A percentile compares a stretch with the other conserved stretches of the same genome.
These are phyloP conservation scores for Barnettozyma populi DNA, from an alignment of 805 yeast species.

Conservation along the genomic window DNA sequence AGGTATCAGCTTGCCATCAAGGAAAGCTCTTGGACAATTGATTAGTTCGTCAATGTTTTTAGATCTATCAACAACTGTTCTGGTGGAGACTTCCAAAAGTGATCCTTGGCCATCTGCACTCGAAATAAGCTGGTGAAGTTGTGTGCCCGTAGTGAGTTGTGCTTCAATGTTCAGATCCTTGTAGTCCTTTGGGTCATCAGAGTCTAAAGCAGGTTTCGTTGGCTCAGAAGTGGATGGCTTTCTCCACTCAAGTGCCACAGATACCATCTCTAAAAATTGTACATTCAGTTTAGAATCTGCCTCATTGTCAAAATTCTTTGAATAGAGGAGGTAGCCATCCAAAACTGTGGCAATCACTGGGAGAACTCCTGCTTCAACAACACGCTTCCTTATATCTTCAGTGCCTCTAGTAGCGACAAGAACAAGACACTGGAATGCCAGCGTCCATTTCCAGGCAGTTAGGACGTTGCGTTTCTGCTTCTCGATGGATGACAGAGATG, in stretches of 20 bases:
- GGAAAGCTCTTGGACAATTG: constrained; percentile 46
- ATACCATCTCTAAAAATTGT: constrained; percentile 15
- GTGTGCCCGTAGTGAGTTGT: not conserved
- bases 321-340: constrained; percentile 65
- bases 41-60: constrained; percentile 24
- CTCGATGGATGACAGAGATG: constrained; percentile 13
- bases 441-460: constrained; percentile 96
- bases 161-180: constrained; percentile 1
- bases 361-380: constrained; percentile 86
- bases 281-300: constrained; percentile 13
- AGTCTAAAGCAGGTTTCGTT: not conserved
- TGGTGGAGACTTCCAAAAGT: constrained; percentile 8
- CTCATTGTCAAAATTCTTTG: constrained; percentile 29
- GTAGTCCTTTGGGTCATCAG: constrained; percentile 2
- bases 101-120: not conserved
- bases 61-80: constrained; percentile 10
- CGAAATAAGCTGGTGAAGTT: not conserved
- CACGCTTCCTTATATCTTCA: constrained; percentile 74
- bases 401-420: constrained; percentile 91
- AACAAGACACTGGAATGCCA: constrained; percentile 89
- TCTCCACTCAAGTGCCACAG: constrained; percentile 7
- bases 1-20: constrained; percentile 75
- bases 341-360: constrained; percentile 88
- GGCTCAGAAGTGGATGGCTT: not conserved
- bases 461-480: constrained; percentile 39